phyloP scores from a whole-genome alignment of 129 eudicot species.

The Artemisia argyi region DNA sequence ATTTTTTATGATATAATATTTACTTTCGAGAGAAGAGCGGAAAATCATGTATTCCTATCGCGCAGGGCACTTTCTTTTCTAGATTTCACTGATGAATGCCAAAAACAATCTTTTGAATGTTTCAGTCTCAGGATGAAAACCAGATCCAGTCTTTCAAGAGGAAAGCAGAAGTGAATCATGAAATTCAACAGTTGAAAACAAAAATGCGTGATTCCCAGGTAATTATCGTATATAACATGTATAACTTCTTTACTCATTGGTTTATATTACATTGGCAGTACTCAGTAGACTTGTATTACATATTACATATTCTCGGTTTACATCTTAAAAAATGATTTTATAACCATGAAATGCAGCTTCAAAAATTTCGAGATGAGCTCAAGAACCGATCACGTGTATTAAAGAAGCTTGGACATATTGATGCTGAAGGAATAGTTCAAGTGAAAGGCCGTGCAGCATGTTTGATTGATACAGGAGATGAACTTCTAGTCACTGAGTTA shows the following conservation, averaged over 20 bases:
- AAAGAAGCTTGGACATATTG: slow-evolving; percentile 92
- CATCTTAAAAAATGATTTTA: not conserved
- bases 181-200: slow-evolving; percentile 91
- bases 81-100: not conserved
- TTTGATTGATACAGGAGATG: slow-evolving; percentile 96
- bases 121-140: slow-evolving; percentile 91
- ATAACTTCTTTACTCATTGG: not conserved
- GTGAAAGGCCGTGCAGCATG: slow-evolving; percentile 97
- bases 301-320: not conserved
- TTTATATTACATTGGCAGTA: not conserved
- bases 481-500: slow-evolving; percentile 94
- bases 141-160: slow-evolving; percentile 79
- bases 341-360: slow-evolving; percentile 57
- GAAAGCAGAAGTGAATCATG: slow-evolving; percentile 96
- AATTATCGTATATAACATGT: not conserved
- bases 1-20: not conserved
- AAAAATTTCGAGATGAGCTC: slow-evolving; percentile 96
- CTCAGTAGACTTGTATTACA: slow-evolving; percentile 4
- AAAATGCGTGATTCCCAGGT: slow-evolving; percentile 99
- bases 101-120: slow-evolving; percentile 2
- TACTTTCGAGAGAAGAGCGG: not conserved
- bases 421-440: slow-evolving; percentile 88
- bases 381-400: slow-evolving; percentile 91
- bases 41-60: not conserved
- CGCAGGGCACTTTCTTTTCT: not conserved